These are phyloP conservation scores for Magnaporthiopsis poae DNA, from an alignment of 2,329 filamentous ascomycete species.

Conservation along the genomic window DNA sequence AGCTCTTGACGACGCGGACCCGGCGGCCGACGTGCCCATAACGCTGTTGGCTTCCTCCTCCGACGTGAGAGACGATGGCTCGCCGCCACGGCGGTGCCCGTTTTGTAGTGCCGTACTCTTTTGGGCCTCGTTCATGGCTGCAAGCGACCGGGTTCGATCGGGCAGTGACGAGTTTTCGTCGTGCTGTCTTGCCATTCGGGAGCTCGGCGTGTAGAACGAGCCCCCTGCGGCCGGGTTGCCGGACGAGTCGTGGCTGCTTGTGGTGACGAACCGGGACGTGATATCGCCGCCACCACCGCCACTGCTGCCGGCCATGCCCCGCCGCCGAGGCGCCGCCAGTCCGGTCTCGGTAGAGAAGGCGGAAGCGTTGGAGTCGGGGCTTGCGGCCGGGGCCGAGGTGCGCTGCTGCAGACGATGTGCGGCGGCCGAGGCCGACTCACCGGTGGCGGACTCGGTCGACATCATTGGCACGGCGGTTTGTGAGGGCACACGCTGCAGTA, in stretches of 20 bases:
- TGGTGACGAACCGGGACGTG: conserved; percentile 50
- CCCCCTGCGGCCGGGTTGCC: conserved; percentile 40
- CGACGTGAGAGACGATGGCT: conserved; percentile 11
- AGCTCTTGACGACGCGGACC: conserved; percentile 17
- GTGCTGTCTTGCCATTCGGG: conserved; percentile 3
- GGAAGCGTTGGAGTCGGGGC: conserved; percentile 16
- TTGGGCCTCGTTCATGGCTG: conserved; percentile 19
- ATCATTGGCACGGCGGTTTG: conserved; percentile 55
- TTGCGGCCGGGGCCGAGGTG: background rate
- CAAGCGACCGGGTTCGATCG: conserved; percentile 33
- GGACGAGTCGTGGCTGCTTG: conserved; percentile 27
- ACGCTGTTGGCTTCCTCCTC: conserved; percentile 27
- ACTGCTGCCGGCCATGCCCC: conserved; percentile 28
- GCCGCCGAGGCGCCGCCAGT: conserved; percentile 10
- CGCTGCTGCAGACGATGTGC: conserved; percentile 19
- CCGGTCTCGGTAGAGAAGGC: conserved; percentile 13
- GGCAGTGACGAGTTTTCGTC: conserved; percentile 14
- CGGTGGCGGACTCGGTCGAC: conserved; percentile 49
- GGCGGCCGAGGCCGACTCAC: conserved; percentile 23
- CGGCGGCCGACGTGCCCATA: background rate
- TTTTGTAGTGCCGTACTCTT: background rate
- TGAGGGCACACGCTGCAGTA: conserved; percentile 52
- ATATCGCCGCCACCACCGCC: conserved; percentile 36
- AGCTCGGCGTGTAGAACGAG: conserved; percentile 37
- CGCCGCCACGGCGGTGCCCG: background rate